Evolutionary conservation across 352 stramenopile genomes (phyloP).

Genomic region (Pythium scleroteichum): DNA sequence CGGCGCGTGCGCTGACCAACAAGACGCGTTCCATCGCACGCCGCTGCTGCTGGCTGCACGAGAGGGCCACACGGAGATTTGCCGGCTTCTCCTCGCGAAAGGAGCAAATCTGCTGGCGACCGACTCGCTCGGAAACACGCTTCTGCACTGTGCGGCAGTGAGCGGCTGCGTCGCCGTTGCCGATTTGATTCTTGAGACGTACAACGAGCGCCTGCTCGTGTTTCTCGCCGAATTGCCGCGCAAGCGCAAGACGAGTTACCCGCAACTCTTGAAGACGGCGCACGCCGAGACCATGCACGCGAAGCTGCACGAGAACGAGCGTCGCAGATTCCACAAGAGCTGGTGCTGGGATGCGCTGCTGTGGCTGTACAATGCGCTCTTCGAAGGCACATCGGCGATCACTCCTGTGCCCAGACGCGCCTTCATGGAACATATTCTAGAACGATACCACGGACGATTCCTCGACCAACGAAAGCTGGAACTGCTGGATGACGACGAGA

Average conservation of each 20-base stretch:
- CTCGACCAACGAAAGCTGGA: conserved; percentile 26
- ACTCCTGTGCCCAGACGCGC: conserved; percentile 2
- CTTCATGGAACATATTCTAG: conserved; percentile 49
- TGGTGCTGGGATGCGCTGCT: conserved; percentile 62
- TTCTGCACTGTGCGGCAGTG: conserved; percentile 66
- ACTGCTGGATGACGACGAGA: conserved; percentile 19
- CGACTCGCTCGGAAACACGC: conserved; percentile 70
- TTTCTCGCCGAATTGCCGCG: conserved; percentile 47
- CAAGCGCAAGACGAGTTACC: conserved; percentile 33
- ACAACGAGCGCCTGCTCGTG: conserved; percentile 50
- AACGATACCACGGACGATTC: conserved; percentile 36
- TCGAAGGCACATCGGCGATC: conserved; percentile 32
- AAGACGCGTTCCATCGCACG: conserved; percentile 58
- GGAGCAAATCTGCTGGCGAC: conserved; percentile 45
- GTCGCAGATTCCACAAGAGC: conserved; percentile 57
- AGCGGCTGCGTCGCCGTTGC: conserved; percentile 44
- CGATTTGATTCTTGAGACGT: conserved; percentile 42
- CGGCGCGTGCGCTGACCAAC: conserved; percentile 44
- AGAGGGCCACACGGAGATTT: conserved; percentile 52
- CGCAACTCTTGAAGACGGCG: conserved; percentile 35
- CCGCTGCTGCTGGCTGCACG: conserved; percentile 63
- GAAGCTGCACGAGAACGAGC: conserved; percentile 69
- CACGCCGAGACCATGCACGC: conserved; percentile 51
- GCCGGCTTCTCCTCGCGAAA: conserved; percentile 40
- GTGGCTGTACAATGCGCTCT: conserved; percentile 45